Evolutionary conservation across 2,329 filamentous ascomycete species (phyloP).

Genomic region (Fusarium staphyleae): DNA sequence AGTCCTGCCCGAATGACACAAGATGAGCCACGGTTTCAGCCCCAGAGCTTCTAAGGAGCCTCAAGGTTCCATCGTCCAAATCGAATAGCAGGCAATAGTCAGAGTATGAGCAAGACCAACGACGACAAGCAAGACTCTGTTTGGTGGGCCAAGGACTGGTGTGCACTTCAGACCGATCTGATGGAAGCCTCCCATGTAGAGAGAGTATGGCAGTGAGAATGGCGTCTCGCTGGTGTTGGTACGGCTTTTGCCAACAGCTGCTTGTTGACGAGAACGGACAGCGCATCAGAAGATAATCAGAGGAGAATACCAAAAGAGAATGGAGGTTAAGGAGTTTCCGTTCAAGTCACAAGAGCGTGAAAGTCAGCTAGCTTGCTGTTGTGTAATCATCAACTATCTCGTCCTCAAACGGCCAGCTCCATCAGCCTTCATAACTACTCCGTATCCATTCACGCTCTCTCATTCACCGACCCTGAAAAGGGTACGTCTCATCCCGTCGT

Average conservation of each 20-base stretch:
- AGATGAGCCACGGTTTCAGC: slow-evolving; percentile 41
- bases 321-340: neutral
- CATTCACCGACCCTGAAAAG: slow-evolving; percentile 11
- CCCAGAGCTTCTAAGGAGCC: slow-evolving; percentile 29
- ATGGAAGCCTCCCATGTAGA: neutral
- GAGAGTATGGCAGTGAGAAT: neutral
- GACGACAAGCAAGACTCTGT: slow-evolving; percentile 21
- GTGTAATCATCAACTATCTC: slow-evolving; percentile 5
- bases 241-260: neutral
- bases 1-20: slow-evolving; percentile 31
- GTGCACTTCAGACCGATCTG: slow-evolving; percentile 34
- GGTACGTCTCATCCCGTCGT: slow-evolving; percentile 37
- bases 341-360: slow-evolving; percentile 8
- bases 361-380: slow-evolving; percentile 8
- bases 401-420: slow-evolving; percentile 27
- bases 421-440: slow-evolving; percentile 31
- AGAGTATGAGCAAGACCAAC: slow-evolving; percentile 19
- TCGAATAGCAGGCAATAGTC: too few species aligned
- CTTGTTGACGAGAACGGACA: slow-evolving; percentile 4
- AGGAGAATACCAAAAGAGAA: slow-evolving; percentile 7
- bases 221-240: neutral
- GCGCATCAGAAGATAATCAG: too few species aligned
- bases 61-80: slow-evolving; percentile 21
- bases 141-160: slow-evolving; percentile 30
- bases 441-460: slow-evolving; percentile 15